Base-by-base conservation (phyloP, 1,139 yeast species). In the Pichia sp. region DNA sequence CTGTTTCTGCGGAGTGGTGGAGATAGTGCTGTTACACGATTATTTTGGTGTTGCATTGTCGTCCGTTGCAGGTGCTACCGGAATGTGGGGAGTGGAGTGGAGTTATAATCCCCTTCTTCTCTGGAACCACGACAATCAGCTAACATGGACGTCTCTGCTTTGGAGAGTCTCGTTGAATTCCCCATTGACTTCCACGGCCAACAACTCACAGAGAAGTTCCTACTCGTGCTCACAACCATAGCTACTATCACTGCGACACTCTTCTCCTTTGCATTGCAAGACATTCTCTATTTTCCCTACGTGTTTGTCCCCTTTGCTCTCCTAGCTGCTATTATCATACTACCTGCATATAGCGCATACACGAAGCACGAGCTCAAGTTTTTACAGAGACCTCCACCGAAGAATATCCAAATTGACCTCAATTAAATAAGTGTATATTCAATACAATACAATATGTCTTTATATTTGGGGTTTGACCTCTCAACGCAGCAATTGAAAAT, bases 401-500 rank as follows among this genome's bases (percentile, higher is more conserved):
- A 41, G 21, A 24, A 33, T 15, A 40, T 46, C 17, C 40, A 42
- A 29, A 44, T 41, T 38, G 35, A 42, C 24, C 19, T 33, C 8
- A 26, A 32, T 23, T 35, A 16, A 32, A 19, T 12, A 13, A 24
- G 19, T 21, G 18, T 20, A 13, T 21, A 23, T 19, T 13, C 13
- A n/a, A 21, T 5, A 13, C 22, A 18, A 27, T n/a, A 26, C 11
- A 13, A n/a, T n/a, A 33, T 34, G 41, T 29, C 41, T 19, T 59
- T 70, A 35, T 78, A 62, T 49, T 60, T 83, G 42, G 96, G 96
- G 1, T 74, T 86, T 51, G 96, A 87, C 56, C 67, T 87, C 29
- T 85, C 95, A 2, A 87, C 96, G 14, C 96, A 87, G 57, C 96
- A 86, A 55, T 63, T 87, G 51, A 87, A 87, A 58, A 73, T 84